These are phyloP conservation scores for Ophiostoma ulmi DNA, from an alignment of 2,329 filamentous ascomycete genomes.

Conservation along the genomic window DNA sequence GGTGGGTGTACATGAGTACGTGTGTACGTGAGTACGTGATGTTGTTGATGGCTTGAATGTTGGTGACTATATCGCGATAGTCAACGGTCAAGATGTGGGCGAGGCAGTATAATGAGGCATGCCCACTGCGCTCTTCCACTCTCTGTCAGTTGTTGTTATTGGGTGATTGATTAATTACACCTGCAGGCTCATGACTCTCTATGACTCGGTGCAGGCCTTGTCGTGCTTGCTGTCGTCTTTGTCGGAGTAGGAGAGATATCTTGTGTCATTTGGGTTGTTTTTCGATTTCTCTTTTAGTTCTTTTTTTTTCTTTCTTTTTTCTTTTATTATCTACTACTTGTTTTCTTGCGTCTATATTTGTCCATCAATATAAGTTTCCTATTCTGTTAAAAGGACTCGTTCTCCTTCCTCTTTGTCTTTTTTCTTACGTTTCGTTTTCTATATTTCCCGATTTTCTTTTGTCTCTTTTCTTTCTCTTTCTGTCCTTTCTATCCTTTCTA, in stretches of 20 bases:
- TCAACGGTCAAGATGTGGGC: neutral
- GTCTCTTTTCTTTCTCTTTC: neutral
- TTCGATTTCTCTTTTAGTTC: neutral
- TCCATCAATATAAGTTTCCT: neutral
- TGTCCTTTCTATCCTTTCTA: neutral
- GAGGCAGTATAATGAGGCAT: neutral
- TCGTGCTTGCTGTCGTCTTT: slow-evolving; percentile 1
- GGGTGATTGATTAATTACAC: neutral
- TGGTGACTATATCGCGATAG: neutral
- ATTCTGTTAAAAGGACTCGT: neutral
- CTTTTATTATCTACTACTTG: neutral
- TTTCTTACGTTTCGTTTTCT: slow-evolving; percentile 2
- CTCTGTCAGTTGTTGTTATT: neutral
- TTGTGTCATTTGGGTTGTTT: neutral
- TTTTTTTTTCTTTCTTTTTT: neutral
- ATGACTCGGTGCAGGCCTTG: slow-evolving; percentile 2
- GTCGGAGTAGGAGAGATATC: slow-evolving; percentile 5
- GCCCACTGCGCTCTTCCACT: neutral
- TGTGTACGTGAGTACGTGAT: neutral
- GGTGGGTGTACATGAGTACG: neutral
- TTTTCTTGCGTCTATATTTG: no score
- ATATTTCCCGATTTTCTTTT: neutral
- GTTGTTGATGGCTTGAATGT: neutral
- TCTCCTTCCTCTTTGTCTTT: neutral
- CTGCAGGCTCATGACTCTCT: slow-evolving; percentile 11